Evolutionary conservation across 2,329 filamentous ascomycete genomes (phyloP), one percentile per base, ranked within the genome.

Genomic region (Blastomyces emzantsi): DNA sequence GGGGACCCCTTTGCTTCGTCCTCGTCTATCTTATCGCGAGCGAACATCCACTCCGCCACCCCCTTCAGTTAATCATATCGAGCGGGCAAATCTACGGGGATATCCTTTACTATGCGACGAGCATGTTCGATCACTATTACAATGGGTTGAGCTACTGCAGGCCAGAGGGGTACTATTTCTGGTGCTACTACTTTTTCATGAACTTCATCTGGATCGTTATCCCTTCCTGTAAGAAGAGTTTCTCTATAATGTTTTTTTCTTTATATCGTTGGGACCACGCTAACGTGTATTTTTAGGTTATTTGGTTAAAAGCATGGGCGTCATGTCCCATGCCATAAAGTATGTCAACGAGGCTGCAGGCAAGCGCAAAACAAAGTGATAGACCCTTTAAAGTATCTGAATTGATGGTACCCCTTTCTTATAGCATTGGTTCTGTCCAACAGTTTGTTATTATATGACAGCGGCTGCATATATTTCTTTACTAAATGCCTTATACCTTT

Each of bases 191-290:
- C 71, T 81, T 87, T 63, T 74, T 84, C 41, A 86, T 87, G 84
- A 88, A 88, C 70, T 80, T 81, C 61, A 83, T 87, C 71, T 88
- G 85, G 85, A 86, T 87, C 62, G 76, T 86, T 41, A 81, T 87
- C 62, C 85, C 85, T 6, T 74, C 73, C 25, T 74, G 83, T 85
- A 73, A 77, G 82, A 64, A 15, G 33, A 15, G n/a, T 57, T 30
- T 58, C 19, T n/a, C 39, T 8, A 36, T 39, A 17, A 17, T 58
- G 22, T 28, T 15, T 2, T 2, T 30, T 41, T 61, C n/a, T 61
- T 13, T 6, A 6, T 17, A n/a, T 60, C 36, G 36, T 19, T 30
- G 11, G 25, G 39, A 39, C 15, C 43, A 39, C 9, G 19, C 45
- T 64, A 4, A 43, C 22, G 6, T n/a, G 6, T 22, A 17, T n/a